These are phyloP conservation scores for Alternaria sp. DNA, from an alignment of 2,329 filamentous ascomycete genomes.

Conservation along the genomic window DNA sequence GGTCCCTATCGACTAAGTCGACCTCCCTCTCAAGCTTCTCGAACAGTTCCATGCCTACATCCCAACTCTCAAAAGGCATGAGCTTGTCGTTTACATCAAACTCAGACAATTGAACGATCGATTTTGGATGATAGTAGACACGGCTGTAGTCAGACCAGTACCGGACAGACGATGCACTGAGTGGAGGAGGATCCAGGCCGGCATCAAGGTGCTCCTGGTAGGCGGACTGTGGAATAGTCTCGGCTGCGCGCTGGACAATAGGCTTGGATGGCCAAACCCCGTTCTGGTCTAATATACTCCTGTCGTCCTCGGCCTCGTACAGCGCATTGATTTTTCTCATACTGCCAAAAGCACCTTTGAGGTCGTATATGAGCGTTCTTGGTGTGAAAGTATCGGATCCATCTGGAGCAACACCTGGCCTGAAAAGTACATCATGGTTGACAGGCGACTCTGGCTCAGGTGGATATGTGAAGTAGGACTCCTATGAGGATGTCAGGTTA, in stretches of 20 bases:
- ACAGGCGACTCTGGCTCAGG: constrained; percentile 70
- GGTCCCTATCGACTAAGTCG: constrained; percentile 86
- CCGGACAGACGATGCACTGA: constrained; percentile 77
- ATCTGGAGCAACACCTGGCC: constrained; percentile 81
- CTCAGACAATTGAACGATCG: constrained; percentile 81
- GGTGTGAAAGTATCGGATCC: constrained; percentile 92
- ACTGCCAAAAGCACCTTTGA: constrained; percentile 92
- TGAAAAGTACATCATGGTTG: constrained; percentile 89
- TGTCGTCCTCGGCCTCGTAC: constrained; percentile 70
- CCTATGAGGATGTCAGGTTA: constrained; percentile 60
- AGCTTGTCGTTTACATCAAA: constrained; percentile 83
- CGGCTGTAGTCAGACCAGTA: constrained; percentile 98
- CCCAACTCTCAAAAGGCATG: constrained; percentile 80
- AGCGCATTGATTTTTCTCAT: constrained; percentile 87
- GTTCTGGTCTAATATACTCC: constrained; percentile 31
- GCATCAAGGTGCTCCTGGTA: constrained; percentile 84
- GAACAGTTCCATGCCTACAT: constrained; percentile 51
- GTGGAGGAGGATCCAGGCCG: constrained; percentile 68
- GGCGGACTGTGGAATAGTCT: constrained; percentile 71
- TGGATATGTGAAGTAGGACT: constrained; percentile 95
- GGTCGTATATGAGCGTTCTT: constrained; percentile 89
- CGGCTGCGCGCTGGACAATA: constrained; percentile 70
- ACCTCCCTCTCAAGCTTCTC: constrained; percentile 62
- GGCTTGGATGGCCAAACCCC: constrained; percentile 50
- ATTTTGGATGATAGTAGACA: constrained; percentile 90